Conservation (phyloP, 306 rosid genomes). For the Calophaca sinica region DNA sequence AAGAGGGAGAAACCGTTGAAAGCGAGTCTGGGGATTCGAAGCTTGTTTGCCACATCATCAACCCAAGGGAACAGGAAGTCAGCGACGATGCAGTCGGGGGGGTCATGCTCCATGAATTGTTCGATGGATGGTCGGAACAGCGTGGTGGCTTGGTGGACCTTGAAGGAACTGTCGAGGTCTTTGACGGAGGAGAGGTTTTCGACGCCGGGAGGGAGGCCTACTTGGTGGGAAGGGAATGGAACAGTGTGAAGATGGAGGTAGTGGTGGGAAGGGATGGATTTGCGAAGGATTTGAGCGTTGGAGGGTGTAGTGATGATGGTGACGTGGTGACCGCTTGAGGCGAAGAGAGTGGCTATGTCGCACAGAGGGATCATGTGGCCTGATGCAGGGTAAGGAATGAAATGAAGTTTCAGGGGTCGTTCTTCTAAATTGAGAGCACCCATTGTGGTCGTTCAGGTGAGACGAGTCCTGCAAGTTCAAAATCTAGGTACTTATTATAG, state of each 20-base stretch:
- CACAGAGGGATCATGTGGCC: slow-evolving; percentile 51
- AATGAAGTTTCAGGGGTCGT: slow-evolving; percentile 30
- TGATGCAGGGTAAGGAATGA: slow-evolving; percentile 42
- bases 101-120: slow-evolving; percentile 14
- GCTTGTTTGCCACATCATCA: slow-evolving; percentile 34
- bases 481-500: too few relatives aligned
- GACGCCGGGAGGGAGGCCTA: slow-evolving; percentile 38
- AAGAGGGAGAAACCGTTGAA: slow-evolving; percentile 43
- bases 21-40: slow-evolving; percentile 43
- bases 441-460: background rate
- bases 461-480: too few relatives aligned
- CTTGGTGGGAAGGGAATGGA: slow-evolving; percentile 37
- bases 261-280: slow-evolving; percentile 16
- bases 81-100: slow-evolving; percentile 41
- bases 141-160: slow-evolving; percentile 14
- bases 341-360: slow-evolving; percentile 50
- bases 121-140: slow-evolving; percentile 20
- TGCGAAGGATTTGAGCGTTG: slow-evolving; percentile 40
- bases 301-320: slow-evolving; percentile 55
- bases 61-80: slow-evolving; percentile 46
- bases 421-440: slow-evolving; percentile 1
- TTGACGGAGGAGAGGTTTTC: slow-evolving; percentile 20
- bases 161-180: background rate
- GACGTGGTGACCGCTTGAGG: slow-evolving; percentile 46
- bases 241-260: slow-evolving; percentile 1